phyloP scores from a whole-genome alignment of 148 eudicot genomes.

The Rhododendron molle region DNA sequence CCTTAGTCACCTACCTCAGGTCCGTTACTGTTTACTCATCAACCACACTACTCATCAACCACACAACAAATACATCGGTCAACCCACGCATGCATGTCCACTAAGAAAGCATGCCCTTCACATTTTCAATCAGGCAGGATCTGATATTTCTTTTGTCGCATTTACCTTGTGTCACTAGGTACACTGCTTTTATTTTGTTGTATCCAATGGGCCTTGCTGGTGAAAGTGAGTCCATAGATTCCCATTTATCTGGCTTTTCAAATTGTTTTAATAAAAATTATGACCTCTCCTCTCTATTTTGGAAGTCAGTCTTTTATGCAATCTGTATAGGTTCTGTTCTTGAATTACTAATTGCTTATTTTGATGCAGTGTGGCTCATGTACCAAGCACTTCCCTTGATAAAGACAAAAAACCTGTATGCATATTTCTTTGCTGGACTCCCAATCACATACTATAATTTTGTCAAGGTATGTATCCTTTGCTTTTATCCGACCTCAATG shows the following conservation, averaged over 20 bases:
- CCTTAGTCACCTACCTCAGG: conserved; percentile 70
- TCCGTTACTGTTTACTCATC: conserved; percentile 20
- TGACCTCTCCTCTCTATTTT: neutral
- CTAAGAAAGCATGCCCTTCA: neutral
- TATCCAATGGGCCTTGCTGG: conserved; percentile 73
- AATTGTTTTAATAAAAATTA: neutral
- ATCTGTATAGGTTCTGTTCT: neutral
- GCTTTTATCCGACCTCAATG: neutral
- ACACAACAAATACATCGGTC: neutral
- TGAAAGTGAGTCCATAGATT: conserved; percentile 61
- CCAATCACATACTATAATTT: conserved; percentile 67
- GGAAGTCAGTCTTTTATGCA: neutral
- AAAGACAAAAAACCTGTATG: conserved; percentile 56
- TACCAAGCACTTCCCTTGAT: conserved; percentile 75
- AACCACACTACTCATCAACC: neutral
- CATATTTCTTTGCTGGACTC: conserved; percentile 43
- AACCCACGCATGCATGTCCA: neutral
- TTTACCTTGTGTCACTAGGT: conserved; percentile 33
- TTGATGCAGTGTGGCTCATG: conserved; percentile 84
- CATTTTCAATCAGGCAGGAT: neutral
- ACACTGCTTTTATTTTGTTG: conserved; percentile 71
- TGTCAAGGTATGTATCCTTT: conserved; percentile 42
- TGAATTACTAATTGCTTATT: conserved; percentile 3
- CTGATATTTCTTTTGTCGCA: conserved; percentile 9
- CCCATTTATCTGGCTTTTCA: neutral